Evolutionary conservation across 169 alveolate species (phyloP), one percentile per base, ranked within the genome.

Genomic region (Sarcocystis neurona): DNA sequence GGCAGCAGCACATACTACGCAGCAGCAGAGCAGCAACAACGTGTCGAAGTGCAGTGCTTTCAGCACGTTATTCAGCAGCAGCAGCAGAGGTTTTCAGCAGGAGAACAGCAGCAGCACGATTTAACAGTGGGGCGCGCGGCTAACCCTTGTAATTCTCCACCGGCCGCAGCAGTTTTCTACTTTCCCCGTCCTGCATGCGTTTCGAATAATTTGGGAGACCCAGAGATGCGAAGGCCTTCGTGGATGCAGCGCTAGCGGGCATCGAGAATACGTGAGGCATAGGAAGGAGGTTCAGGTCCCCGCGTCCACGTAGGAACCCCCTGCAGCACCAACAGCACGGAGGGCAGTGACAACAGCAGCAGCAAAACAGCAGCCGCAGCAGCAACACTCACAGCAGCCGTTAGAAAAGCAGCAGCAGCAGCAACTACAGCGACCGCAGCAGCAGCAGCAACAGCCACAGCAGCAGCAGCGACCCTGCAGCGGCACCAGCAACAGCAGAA

Each of bases 211-310:
- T 27, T 60, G 68, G 68, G 41, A 79, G 48, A 4, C 82, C 82
- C 12, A 72, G 50, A 41, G 39, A 27, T 39, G 20, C 82, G 82
- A 72, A 72, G 34, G 82, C 82, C 56, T 72, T 72, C 39, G 82
- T 72, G 39, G 82, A 72, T 53, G 82, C 82, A 0, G 82, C 82
- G 82, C 82, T 72, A 1, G 68, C 74, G 50, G 87, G 87, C 87
- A 79, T 79, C 75, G 87, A 27, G 56, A 79, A 50, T 4, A 79
- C 32, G 47, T 46, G 32, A 5, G 87, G 48, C 87, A 79, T 47
- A 46, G 87, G 85, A 27, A 79, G 74, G 32, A 50, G 75, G 20
- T 47, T 74, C 74, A 79, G 74, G 2, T 47, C 75, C 6, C 87
- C 30, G 3, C 87, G 47, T 23, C 70, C 43, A 46, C 70, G 23